Evolutionary conservation across 2,329 filamentous ascomycete genomes (phyloP), one percentile per base, ranked within the genome.

Genomic region (Arthrobotrys megalospora): DNA sequence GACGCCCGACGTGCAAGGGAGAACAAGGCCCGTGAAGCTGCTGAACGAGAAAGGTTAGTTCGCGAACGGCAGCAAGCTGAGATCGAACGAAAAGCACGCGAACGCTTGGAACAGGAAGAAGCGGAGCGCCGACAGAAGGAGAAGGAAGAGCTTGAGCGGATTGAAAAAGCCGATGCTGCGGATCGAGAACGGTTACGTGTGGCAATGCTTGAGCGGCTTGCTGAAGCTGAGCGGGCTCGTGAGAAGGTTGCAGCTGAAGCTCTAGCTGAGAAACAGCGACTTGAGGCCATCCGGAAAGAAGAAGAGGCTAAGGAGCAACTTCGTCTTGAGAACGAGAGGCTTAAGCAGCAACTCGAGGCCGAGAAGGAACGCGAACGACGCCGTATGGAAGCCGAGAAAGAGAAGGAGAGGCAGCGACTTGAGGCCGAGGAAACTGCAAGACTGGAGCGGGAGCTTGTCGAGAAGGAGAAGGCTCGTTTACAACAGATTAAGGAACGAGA

Each of bases 31-130:
- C 38, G 91, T 91, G 75, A 90, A 91, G 50, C 83, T 87, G 45
- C 85, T 91, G 76, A 87, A 90, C 8, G 90, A 96, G 82, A 88
- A 88, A 80, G 89, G 88, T 79, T 87, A 87, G 60, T 85, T 87
- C 72, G 86, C 87, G 45, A 86, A 87, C 83, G 87, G 86, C 90
- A 96, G 68, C 94, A 97, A 83, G 87, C 88, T 2, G 93, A 95
- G 82, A 96, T 96, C 88, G 97, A 98, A 87, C 88, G 89, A 80
- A 92, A 91, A 82, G 95, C 98, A 83, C 90, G 90, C 85, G 97
- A 97, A 88, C 89, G 89, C 81, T 87, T 97, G 21, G 80, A 80
- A 41, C 83, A 83, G 55, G 69, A 79, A 36, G 55, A 85, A 84
- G 81, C 86, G 85, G 83, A 86, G 84, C 79, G 83, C 83, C 62